A percentile compares a stretch with the other conserved stretches of the same genome.
Evolutionary conservation across 768 basidiomycete genomes (phyloP).

Genomic region (Coprinopsis marcescibilis): DNA sequence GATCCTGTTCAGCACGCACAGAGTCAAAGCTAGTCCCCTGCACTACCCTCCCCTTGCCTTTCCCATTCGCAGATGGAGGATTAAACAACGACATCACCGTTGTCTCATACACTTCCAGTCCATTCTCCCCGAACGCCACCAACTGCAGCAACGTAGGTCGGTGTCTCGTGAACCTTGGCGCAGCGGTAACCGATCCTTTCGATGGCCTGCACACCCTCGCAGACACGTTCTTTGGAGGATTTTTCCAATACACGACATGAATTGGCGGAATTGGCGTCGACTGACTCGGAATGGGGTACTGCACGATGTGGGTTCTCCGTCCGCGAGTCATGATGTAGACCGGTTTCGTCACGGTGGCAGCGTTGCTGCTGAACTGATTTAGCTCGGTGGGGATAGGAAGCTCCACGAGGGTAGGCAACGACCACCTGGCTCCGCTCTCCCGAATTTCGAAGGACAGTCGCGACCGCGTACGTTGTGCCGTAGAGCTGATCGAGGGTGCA

Average conservation of each 20-base stretch:
- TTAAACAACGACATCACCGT: constrained; percentile 33
- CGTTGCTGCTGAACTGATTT: constrained; percentile 3
- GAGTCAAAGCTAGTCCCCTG: constrained; percentile 34
- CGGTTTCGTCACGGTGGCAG: constrained; percentile 28
- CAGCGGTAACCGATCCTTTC: constrained; percentile 17
- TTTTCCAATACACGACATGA: constrained; percentile 51
- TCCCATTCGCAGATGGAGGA: constrained; percentile 21
- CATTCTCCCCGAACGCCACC: constrained; percentile 62
- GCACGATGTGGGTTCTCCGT: constrained; percentile 59
- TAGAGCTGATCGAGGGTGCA: constrained; percentile 4
- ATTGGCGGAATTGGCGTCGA: constrained; percentile 45
- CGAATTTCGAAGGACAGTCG: constrained; percentile 32
- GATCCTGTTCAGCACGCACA: constrained; percentile 51
- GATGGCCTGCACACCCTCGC: constrained; percentile 43
- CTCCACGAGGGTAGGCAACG: constrained; percentile 42
- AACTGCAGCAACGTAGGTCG: constrained; percentile 56
- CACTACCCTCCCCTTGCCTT: constrained; percentile 43
- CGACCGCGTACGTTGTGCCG: constrained; percentile 22
- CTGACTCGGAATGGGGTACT: constrained; percentile 58
- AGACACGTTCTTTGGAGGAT: constrained; percentile 47
- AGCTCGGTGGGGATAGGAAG: constrained; percentile 30
- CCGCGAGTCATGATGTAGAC: constrained; percentile 68
- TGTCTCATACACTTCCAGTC: constrained; percentile 71
- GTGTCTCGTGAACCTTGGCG: constrained; percentile 11
- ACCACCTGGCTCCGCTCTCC: constrained; percentile 36